These are phyloP conservation scores for Neurospora terricola DNA, from an alignment of 495 filamentous ascomycete species.

Conservation along the genomic window DNA sequence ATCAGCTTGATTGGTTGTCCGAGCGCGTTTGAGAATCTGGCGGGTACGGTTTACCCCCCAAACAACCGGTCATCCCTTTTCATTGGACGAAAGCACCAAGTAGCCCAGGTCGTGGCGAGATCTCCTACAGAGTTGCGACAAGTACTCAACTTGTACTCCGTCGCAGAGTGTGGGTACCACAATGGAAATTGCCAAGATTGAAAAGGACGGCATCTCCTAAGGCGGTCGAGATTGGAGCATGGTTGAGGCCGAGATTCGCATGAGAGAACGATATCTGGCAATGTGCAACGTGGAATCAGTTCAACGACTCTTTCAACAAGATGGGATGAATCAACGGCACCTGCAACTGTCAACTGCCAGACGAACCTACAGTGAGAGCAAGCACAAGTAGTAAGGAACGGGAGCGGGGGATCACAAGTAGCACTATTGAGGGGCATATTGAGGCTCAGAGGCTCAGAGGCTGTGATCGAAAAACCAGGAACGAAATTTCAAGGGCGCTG, in stretches of 20 bases:
- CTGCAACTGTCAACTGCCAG: neutral
- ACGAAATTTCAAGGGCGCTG: neutral
- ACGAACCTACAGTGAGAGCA: neutral
- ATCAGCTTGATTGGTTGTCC: conserved; percentile 3
- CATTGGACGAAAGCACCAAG: conserved; percentile 8
- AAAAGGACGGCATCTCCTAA: neutral
- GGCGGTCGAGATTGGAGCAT: neutral
- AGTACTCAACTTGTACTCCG: neutral
- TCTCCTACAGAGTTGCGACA: neutral
- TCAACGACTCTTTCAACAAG: neutral
- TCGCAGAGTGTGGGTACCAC: neutral
- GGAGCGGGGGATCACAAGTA: neutral
- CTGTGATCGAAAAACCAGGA: neutral
- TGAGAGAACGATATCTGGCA: neutral
- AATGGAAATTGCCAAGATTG: neutral
- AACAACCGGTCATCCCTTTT: neutral
- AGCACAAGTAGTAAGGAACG: neutral
- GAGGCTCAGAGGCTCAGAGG: neutral
- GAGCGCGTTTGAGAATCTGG: neutral
- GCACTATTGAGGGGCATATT: neutral
- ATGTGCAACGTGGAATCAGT: neutral
- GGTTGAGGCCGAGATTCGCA: neutral
- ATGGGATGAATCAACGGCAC: neutral
- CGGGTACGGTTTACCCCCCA: neutral
- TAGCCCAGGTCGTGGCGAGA: conserved; percentile 14